These are phyloP conservation scores for Scedosporium apiospermum DNA, from an alignment of 2,329 filamentous ascomycete genomes.

Conservation along the genomic window DNA sequence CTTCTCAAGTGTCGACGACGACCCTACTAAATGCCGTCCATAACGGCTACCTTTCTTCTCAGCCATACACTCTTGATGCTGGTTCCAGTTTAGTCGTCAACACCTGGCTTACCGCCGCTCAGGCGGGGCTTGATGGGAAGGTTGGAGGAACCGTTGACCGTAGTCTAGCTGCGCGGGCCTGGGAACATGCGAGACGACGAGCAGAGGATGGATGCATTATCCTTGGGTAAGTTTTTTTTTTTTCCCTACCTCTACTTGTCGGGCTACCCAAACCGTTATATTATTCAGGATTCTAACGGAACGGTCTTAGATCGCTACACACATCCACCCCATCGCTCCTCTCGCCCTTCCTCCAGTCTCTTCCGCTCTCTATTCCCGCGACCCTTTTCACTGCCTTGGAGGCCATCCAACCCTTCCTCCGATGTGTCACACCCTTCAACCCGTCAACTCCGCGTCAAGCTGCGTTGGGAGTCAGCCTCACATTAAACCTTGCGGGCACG, in stretches of 20 bases:
- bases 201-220: constrained; percentile 94
- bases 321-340: constrained; percentile 79
- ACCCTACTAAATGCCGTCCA: constrained; percentile 88
- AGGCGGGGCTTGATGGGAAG: constrained; percentile 57
- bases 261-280: too few relatives aligned
- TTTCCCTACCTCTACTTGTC: too few relatives aligned
- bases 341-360: constrained; percentile 66
- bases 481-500: constrained; percentile 70
- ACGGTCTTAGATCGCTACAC: constrained; percentile 65
- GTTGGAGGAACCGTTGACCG: constrained; percentile 72
- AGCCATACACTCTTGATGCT: constrained; percentile 80
- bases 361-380: constrained; percentile 71
- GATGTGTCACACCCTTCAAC: constrained; percentile 81
- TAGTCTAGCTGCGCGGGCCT: constrained; percentile 69
- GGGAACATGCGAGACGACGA: constrained; percentile 91
- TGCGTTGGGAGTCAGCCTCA: constrained; percentile 71
- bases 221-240: constrained; percentile 54
- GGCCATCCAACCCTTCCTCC: constrained; percentile 75
- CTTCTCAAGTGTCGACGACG: constrained; percentile 80
- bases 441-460: constrained; percentile 75
- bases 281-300: constrained; percentile 9
- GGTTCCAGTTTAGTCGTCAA: constrained; percentile 90
- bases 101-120: constrained; percentile 80
- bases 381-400: constrained; percentile 70
- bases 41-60: constrained; percentile 72